Evolutionary conservation across 75 land plant species (phyloP), one percentile per base, ranked within the genome.

Genomic region (Ceratopteris richardii): DNA sequence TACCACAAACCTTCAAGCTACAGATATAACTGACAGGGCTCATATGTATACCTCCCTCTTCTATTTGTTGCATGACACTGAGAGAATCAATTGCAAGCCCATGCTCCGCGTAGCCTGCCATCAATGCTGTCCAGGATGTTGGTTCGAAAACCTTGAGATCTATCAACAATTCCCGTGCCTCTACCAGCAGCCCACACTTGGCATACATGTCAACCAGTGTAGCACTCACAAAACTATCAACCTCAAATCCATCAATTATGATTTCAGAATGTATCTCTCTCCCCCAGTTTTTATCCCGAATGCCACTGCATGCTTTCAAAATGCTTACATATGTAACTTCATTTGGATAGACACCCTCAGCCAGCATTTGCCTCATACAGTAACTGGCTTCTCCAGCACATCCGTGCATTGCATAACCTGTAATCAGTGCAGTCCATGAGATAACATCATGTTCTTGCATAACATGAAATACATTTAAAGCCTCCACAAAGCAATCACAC

Each of bases 251-350:
- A 30, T 52, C 13, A 31, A 25, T 59, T 18, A 55, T 40, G 22
- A 61, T 61, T 24, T 60, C 20, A 4, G 36, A 16, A 29, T 67
- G 69, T 7, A 67, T 62, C 22, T n/a, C 67, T 29, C 9, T 10
- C 17, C 67, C 63, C 26, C 51, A 24, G 29, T 51, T 53, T 46
- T 50, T 19, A 44, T 22, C 57, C 23, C 46, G 69, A 7, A 31
- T 21, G 54, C 22, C 25, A 17, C 63, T 59, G 56, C 78, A 75
- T 5, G 59, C 69, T 17, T 68, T 65, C 46, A 82, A 51, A 28
- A 68, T 24, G 62, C 70, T 62, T 23, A 66, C 56, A 65, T 75
- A 65, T 37, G 78, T 75, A 10, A 68, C 18, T 9, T 55, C 61
- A 31, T 69, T 54, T 1, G 79, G 78, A 10, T 40, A 62, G 0